Evolutionary conservation across 169 alveolate species (phyloP), one percentile per base, ranked within the genome.

Genomic region (Amoebophrya sp.): DNA sequence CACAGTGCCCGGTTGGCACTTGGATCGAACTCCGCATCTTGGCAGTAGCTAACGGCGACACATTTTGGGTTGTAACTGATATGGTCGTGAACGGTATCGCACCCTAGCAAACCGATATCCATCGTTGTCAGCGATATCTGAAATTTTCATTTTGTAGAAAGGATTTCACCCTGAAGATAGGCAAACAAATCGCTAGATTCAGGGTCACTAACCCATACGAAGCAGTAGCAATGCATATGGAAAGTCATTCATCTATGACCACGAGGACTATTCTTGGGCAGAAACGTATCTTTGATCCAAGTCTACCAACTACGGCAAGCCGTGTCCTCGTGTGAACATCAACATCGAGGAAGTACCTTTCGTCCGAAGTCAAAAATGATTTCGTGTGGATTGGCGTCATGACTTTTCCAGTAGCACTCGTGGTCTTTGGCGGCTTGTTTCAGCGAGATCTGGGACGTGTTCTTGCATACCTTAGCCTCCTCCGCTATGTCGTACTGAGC

Each of bases 331-430:
- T n/a, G n/a, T n/a, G n/a, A n/a, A n/a, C n/a, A n/a, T n/a, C n/a
- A n/a, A n/a, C n/a, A n/a, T n/a, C n/a, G n/a, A n/a, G n/a, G 2
- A 0, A 65, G 0, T 65, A 65, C 83, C 83, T 65, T 65, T 26
- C 33, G 2, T 26, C 12, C 83, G 83, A 65, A 65, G 26, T 65
- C 83, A 36, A 26, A 65, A 0, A 65, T 65, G 83, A 65, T 65
- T 18, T 65, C 83, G 83, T 65, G 83, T 65, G 83, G 83, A 0
- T 65, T 26, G 12, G 12, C 33, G 83, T 65, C 33, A 26, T 65
- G 83, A 10, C 39, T 26, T 26, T 65, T 65, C 83, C 83, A 65
- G 83, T 65, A 65, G 83, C 83, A 65, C 39, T 65, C 83, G 83
- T 65, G 83, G 83, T 65, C 83, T 65, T 65, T 65, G 12, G 12